Base-by-base conservation (phyloP, 129 eudicot species). In the Calendula officinalis region DNA sequence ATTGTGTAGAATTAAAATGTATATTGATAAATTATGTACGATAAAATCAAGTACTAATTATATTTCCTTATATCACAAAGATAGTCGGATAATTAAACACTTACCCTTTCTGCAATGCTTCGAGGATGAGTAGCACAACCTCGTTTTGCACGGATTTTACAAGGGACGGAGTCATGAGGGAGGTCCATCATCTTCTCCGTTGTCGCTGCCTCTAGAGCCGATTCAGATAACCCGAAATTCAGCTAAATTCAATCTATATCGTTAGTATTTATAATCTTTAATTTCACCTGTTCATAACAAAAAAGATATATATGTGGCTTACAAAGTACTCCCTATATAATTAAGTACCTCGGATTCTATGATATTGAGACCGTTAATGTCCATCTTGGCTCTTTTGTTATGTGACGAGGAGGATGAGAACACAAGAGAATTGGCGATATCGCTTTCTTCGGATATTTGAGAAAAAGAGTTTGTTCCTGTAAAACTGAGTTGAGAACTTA, bases 61-160 rank as follows among this genome's bases (percentile, higher is more conserved):
- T 22, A 22, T 22, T 40, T 66, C 46, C 10, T 46, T 6, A 34
- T 41, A 42, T 11, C 15, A 54, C 66, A 47, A 62, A 14, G 10
- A 6, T 9, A 51, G 30, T 22, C 30, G 30, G 6, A 56, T 6
- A n/a, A n/a, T n/a, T n/a, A 32, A 1, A 9, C 5, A 67, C 67
- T 69, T 60, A 87, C 98, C 77, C 98, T 71, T 78, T 87, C 96
- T 5, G 98, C 98, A 62, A 91, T 87, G 77, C 98, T 91, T 16
- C 96, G 84, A 43, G 98, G 96, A 68, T 87, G 98, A 56, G 98
- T 91, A 46, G 96, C 97, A 37, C 77, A 91, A 30, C 98, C 98
- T 43, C 98, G 96, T 75, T 91, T 91, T 13, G 96, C 98, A 4
- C 98, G 96, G 39, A 88, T 80, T 70, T 91, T 91, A 70, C 98